Evolutionary conservation across 2,329 filamentous ascomycete species (phyloP).

Genomic region (Xylariaceae sp.): DNA sequence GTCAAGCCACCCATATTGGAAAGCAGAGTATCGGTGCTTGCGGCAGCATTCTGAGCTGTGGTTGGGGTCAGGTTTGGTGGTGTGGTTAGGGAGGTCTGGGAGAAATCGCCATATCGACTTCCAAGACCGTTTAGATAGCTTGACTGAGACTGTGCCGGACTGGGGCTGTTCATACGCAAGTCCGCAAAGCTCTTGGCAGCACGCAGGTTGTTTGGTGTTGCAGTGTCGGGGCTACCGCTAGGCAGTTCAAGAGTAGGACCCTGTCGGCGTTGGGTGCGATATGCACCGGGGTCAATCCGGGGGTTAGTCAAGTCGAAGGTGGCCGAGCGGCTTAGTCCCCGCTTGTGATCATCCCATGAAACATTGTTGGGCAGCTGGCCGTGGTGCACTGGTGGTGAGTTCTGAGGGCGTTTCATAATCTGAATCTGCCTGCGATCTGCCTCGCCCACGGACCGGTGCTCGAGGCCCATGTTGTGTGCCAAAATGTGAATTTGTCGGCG

Average conservation of each 20-base stretch:
- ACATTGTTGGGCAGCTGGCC: slow-evolving; percentile 51
- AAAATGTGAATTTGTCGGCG: slow-evolving; percentile 89
- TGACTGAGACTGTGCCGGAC: slow-evolving; percentile 82
- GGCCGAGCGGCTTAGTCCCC: slow-evolving; percentile 86
- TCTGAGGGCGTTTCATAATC: slow-evolving; percentile 67
- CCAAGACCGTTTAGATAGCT: slow-evolving; percentile 56
- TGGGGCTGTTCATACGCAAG: slow-evolving; percentile 89
- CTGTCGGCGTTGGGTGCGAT: slow-evolving; percentile 74
- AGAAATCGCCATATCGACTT: slow-evolving; percentile 31
- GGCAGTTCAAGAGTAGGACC: slow-evolving; percentile 82
- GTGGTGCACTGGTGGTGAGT: slow-evolving; percentile 51
- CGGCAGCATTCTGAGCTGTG: slow-evolving; percentile 30
- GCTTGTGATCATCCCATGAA: slow-evolving; percentile 71
- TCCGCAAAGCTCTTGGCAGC: slow-evolving; percentile 97
- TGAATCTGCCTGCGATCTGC: slow-evolving; percentile 87
- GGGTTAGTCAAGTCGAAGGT: slow-evolving; percentile 92
- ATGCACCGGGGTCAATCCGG: slow-evolving; percentile 61
- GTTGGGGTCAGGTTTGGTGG: slow-evolving; percentile 34
- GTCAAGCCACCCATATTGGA: slow-evolving; percentile 42
- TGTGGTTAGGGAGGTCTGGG: slow-evolving; percentile 29
- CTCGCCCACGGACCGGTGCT: slow-evolving; percentile 84
- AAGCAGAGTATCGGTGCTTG: slow-evolving; percentile 31
- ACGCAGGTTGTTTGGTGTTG: slow-evolving; percentile 74
- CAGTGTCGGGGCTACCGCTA: slow-evolving; percentile 63
- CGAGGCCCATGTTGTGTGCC: slow-evolving; percentile 89